These are phyloP conservation scores for Lentinula edodes DNA, from an alignment of 768 basidiomycete species.

Conservation along the genomic window DNA sequence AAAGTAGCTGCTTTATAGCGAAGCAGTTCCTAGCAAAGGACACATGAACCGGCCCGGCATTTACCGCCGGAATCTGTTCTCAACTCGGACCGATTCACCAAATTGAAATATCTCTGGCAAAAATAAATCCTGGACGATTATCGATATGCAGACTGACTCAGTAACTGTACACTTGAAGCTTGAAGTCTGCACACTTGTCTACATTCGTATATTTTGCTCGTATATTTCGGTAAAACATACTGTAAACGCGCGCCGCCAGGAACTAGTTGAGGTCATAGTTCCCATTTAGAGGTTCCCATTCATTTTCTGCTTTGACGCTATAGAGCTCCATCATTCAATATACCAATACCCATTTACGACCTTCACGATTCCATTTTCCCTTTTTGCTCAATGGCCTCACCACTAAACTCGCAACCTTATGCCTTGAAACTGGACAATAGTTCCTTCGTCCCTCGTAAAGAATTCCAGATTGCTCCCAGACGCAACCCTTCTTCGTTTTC, in stretches of 20 bases:
- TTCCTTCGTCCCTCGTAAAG: constrained; percentile 62
- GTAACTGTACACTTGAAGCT: too few species aligned
- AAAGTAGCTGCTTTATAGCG: not conserved
- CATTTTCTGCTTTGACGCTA: not conserved
- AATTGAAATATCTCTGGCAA: too few species aligned
- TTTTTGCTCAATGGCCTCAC: not conserved
- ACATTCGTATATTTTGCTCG: too few species aligned
- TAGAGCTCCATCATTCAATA: not conserved
- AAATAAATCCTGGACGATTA: too few species aligned
- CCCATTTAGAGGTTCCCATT: not conserved
- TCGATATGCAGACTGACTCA: not conserved
- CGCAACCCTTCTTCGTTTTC: constrained; percentile 54
- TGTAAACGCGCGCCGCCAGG: not conserved
- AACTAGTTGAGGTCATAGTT: not conserved
- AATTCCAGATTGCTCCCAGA: constrained; percentile 60
- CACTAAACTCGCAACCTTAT: not conserved
- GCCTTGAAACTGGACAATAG: not conserved
- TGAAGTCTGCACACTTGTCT: too few species aligned
- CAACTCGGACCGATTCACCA: not conserved
- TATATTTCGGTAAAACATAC: too few species aligned
- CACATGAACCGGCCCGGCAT: not conserved
- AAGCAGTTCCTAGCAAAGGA: not conserved
- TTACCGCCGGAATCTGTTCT: not conserved
- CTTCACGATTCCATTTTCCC: not conserved
- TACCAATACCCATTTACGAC: not conserved